Conservation (phyloP, 495 filamentous ascomycete genomes). For the Glonium stellatum region DNA sequence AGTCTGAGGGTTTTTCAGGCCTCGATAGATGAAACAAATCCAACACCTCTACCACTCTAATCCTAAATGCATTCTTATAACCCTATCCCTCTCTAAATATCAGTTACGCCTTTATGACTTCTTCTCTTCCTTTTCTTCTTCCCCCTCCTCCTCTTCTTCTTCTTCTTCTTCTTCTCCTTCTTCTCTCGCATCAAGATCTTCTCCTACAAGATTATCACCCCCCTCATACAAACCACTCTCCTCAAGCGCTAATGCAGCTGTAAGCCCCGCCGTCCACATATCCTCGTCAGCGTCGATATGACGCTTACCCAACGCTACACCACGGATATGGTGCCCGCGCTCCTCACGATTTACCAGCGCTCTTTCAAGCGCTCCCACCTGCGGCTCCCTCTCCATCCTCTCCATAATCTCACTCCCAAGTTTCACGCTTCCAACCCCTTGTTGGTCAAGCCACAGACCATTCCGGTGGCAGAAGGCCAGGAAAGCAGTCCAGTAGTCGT, state of each 20-base stretch:
- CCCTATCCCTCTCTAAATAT: no score
- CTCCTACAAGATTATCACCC: not conserved
- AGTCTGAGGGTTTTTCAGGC: no score
- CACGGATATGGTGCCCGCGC: not conserved
- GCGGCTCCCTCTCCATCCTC: not conserved
- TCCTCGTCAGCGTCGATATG: conserved; percentile 5
- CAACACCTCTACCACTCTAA: no score
- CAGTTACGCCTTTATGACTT: no score
- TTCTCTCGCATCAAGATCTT: not conserved
- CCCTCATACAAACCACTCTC: not conserved
- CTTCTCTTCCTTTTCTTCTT: no score
- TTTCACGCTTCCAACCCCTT: not conserved
- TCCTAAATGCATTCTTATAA: no score
- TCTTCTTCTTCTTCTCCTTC: not conserved
- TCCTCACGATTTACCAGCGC: conserved; percentile 10
- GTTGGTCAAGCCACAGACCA: conserved; percentile 31
- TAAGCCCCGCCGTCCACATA: conserved; percentile 1
- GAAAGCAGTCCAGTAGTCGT: conserved; percentile 42
- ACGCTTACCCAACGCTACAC: not conserved
- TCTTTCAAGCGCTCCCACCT: conserved; percentile 11
- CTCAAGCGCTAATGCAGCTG: conserved; percentile 2
- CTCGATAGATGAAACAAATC: no score
- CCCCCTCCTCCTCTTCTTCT: no score
- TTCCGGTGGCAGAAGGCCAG: conserved; percentile 44
- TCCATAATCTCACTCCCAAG: not conserved